Evolutionary conservation across 106 monocot species (phyloP), one percentile per base, ranked within the genome.

Genomic region (Apostasia ramifera): DNA sequence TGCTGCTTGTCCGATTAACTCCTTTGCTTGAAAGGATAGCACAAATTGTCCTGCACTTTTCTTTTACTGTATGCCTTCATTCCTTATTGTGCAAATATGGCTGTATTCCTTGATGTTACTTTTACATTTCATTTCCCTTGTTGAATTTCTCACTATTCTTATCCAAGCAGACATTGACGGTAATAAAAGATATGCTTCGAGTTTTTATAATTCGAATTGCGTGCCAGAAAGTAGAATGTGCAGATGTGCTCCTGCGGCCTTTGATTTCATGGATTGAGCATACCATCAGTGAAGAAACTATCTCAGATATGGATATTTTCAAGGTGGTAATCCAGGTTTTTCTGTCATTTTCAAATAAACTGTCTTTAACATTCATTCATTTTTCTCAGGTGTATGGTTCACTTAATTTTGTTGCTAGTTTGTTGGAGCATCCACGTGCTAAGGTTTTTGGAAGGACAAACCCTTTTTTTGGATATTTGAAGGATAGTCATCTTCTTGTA

Each of bases 161-260:
- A 42, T 76, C 68, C 71, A 47, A 69, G 13, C 72, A 98, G 97
- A 81, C 83, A 6, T 81, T 98, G 79, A 72, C 78, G 55, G 90
- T 85, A 54, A 71, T 98, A 61, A 89, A 87, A 76, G 92, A 98
- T 54, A 87, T 93, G 92, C 92, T 98, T 80, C 84, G 90, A 52
- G 81, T 92, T 70, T 82, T 98, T 48, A 84, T 98, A 73, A 71
- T 85, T 57, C 89, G 97, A 45, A 71, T 98, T 77, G 80, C 92
- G 50, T 87, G 80, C 59, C 89, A 85, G 71, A 83, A 70, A 69
- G 44, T 67, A 45, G 98, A 98, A 72, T 86, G 67, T 83, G 98
- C 92, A 53, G 68, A 75, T 71, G 77, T 80, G 42, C 81, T 98
- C n/a, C 56, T 98, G 60, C 72, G 68, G 44, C 98, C 98, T 55